Percentiles rank a stretch among this genome's conserved stretches.
Evolutionary conservation across 768 basidiomycete species (phyloP).

Genomic region (Termitomyces sp.): DNA sequence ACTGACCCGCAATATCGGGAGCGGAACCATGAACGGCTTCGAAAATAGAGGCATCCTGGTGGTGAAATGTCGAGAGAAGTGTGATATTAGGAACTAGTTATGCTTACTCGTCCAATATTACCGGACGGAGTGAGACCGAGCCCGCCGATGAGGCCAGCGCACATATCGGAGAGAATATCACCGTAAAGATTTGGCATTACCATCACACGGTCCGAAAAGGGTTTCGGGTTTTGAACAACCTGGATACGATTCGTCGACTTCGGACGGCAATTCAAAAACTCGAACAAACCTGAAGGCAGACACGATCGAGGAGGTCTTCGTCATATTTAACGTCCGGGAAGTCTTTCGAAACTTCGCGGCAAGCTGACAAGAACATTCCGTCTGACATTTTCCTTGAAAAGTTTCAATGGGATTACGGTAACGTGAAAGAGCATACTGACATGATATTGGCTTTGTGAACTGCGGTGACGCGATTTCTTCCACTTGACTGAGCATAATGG

Average conservation of each 20-base stretch:
- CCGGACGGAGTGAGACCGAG: slow-evolving; percentile 96
- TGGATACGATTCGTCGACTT: slow-evolving; percentile 20
- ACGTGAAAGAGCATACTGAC: slow-evolving; percentile 38
- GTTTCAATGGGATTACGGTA: slow-evolving; percentile 6
- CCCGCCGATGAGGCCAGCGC: slow-evolving; percentile 96
- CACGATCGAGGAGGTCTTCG: slow-evolving; percentile 95
- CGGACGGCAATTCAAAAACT: background rate
- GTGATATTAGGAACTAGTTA: background rate
- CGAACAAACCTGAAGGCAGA: slow-evolving; percentile 75
- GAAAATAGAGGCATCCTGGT: slow-evolving; percentile 97
- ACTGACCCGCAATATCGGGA: slow-evolving; percentile 92
- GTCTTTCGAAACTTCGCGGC: slow-evolving; percentile 92
- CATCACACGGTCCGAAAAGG: slow-evolving; percentile 96
- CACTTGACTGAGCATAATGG: slow-evolving; percentile 88
- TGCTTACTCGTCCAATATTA: slow-evolving; percentile 86
- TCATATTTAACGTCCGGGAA: slow-evolving; percentile 93
- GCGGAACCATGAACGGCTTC: slow-evolving; percentile 99
- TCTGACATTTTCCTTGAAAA: slow-evolving; percentile 94
- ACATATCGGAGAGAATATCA: slow-evolving; percentile 97
- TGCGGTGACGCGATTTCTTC: slow-evolving; percentile 90
- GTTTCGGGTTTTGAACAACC: slow-evolving; percentile 90
- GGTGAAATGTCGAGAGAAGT: slow-evolving; percentile 14
- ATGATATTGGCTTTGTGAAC: slow-evolving; percentile 99
- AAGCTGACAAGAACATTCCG: slow-evolving; percentile 98
- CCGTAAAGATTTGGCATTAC: slow-evolving; percentile 99